Base-by-base conservation (phyloP, 345 rosid species). In the Luvunga scandens region DNA sequence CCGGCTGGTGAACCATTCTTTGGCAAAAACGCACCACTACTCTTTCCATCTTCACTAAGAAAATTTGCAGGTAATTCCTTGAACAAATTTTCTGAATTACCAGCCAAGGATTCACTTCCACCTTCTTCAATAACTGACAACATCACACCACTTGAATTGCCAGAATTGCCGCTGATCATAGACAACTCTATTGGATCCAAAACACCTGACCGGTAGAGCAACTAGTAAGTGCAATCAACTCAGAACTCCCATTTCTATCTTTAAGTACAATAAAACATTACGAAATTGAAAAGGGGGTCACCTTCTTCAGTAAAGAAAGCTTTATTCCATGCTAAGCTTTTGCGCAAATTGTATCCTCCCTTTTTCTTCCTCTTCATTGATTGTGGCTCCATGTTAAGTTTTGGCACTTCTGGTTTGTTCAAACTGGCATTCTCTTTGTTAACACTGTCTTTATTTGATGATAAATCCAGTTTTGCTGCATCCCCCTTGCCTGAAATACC, bases 281-380 rank as follows among this genome's bases (percentile, higher is more conserved):
- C 62, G 2, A 38, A 73, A 18, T 73, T 62, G 4, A 59, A 6
- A 16, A 57, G 3, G 19, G 22, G 31, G 30, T 24, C 45, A 95
- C 99, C 99, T 91, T 90, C 98, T 79, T 93, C 99, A 5, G 97
- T 94, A 66, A 90, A 89, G 78, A 95, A 94, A 69, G 98, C 98
- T 65, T 84, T 84, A 63, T 96, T 84, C 99, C 98, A 94, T 0
- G 99, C 99, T 80, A 96, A 85, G 86, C 99, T 96, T 79, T 94
- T 94, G 53, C 97, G 87, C 85, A 96, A 81, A 85, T 94, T 93
- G 79, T 74, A 92, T 5, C 93, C 94, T 22, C 84, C 89, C 85
- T 85, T 91, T 64, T 94, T 95, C 87, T 94, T 96, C 90, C 91
- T 90, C 84, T 96, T 96, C 98, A 92, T 94, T 82, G 82, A 82